phyloP scores from a whole-genome alignment of 108 stramenopile species.

The Fistulifera pelliculosa region DNA sequence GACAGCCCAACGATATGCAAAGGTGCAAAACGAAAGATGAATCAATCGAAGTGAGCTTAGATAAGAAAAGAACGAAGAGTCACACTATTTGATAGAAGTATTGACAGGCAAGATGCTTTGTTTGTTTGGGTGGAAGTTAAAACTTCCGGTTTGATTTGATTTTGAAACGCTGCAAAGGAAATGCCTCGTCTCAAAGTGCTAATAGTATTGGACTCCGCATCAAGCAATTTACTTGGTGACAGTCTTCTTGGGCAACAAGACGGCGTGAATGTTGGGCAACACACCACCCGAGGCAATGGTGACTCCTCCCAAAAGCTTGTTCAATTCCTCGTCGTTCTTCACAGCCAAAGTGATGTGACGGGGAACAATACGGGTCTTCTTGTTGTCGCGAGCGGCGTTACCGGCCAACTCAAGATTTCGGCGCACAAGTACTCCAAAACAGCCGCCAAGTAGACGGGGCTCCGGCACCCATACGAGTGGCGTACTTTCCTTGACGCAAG shows the following conservation, averaged over 20 bases:
- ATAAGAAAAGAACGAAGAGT: too few species aligned
- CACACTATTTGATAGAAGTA: too few species aligned
- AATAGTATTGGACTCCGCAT: too few species aligned
- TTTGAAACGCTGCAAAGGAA: too few species aligned
- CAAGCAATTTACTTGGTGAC: constrained; percentile 2
- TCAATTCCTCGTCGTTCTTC: constrained; percentile 92
- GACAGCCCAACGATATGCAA: too few species aligned
- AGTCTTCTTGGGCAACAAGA: constrained; percentile 88
- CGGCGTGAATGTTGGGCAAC: constrained; percentile 95
- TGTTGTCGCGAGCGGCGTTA: constrained; percentile 96
- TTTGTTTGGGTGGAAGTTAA: constrained; percentile 19
- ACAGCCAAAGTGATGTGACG: constrained; percentile 93
- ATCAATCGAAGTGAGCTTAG: too few species aligned
- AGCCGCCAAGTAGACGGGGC: constrained; percentile 95
- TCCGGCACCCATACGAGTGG: constrained; percentile 87
- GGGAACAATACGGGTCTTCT: constrained; percentile 90
- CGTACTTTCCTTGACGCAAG: constrained; percentile 91
- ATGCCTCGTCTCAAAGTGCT: too few species aligned
- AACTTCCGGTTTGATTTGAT: constrained; percentile 17
- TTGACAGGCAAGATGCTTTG: too few species aligned
- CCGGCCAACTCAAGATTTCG: constrained; percentile 94
- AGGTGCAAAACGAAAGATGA: too few species aligned
- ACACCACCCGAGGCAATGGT: constrained; percentile 96
- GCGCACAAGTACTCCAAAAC: constrained; percentile 92
- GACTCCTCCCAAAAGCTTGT: constrained; percentile 87